These are phyloP conservation scores for Earliella scabrosa DNA, from an alignment of 1,284 basidiomycete genomes.

Conservation along the genomic window DNA sequence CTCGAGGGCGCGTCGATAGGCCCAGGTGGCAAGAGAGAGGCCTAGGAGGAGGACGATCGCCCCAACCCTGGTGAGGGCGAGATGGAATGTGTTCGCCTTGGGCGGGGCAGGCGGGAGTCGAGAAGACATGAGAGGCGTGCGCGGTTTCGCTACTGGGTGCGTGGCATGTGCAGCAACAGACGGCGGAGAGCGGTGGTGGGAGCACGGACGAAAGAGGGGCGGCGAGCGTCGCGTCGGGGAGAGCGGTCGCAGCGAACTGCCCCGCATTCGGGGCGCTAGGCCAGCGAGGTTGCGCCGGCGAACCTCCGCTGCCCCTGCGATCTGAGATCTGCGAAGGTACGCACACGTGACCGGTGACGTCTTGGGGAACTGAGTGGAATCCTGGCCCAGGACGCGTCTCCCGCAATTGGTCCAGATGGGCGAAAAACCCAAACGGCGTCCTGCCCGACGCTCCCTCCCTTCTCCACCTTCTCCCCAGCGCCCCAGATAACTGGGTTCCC, in stretches of 20 bases:
- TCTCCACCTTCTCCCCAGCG: slow-evolving; percentile 14
- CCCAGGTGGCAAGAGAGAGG: slow-evolving; percentile 56
- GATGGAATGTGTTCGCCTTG: slow-evolving; percentile 16
- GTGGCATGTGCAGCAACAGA: slow-evolving; percentile 11
- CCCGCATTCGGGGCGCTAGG: too few species aligned
- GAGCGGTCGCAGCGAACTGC: background rate
- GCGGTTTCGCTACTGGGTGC: slow-evolving; percentile 5
- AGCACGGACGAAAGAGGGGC: background rate
- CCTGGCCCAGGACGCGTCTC: slow-evolving; percentile 20
- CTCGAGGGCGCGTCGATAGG: slow-evolving; percentile 56
- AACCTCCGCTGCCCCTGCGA: slow-evolving; percentile 11
- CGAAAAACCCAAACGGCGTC: slow-evolving; percentile 8
- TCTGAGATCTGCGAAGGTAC: slow-evolving; percentile 21
- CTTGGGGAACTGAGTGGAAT: slow-evolving; percentile 6
- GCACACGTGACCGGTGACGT: slow-evolving; percentile 26
- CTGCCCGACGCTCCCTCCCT: too few species aligned
- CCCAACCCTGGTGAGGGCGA: slow-evolving; percentile 27
- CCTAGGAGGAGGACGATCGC: slow-evolving; percentile 37
- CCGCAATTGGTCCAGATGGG: slow-evolving; percentile 14
- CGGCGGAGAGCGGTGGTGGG: slow-evolving; percentile 3
- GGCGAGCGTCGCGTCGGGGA: background rate
- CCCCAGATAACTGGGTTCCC: background rate
- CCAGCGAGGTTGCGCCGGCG: slow-evolving; percentile 17
- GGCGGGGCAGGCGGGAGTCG: slow-evolving; percentile 9
- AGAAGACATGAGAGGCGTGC: slow-evolving; percentile 19